phyloP scores from a whole-genome alignment of 768 basidiomycete genomes.

The Mycena alexandri region DNA sequence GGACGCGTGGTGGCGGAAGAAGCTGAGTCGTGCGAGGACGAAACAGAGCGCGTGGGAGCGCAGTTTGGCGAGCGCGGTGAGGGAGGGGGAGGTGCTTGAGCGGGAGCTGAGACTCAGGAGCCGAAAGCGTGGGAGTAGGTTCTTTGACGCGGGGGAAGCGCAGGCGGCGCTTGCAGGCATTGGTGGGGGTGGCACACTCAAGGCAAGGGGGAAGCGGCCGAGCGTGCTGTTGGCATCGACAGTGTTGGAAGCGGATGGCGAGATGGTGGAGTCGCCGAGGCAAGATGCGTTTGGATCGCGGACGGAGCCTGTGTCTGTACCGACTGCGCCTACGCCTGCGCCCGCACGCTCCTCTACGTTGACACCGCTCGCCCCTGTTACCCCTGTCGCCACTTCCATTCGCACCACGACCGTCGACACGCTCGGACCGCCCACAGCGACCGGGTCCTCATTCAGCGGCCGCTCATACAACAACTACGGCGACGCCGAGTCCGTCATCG shows the following conservation, averaged over 20 bases:
- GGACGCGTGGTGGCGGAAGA: constrained; percentile 83
- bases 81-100: constrained; percentile 88
- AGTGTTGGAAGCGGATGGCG: constrained; percentile 10
- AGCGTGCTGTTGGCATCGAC: constrained; percentile 26
- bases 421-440: constrained; percentile 30
- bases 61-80: constrained; percentile 86
- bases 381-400: constrained; percentile 2
- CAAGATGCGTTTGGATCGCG: not conserved
- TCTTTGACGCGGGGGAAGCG: constrained; percentile 56
- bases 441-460: constrained; percentile 24
- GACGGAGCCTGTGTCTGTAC: too few relatives aligned
- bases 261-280: constrained; percentile 26
- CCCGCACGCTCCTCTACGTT: not conserved
- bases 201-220: constrained; percentile 32
- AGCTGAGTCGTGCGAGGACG: constrained; percentile 73
- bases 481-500: constrained; percentile 42
- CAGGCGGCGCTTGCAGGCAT: constrained; percentile 39
- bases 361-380: constrained; percentile 17
- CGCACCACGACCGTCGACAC: constrained; percentile 36
- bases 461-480: constrained; percentile 30
- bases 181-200: constrained; percentile 40
- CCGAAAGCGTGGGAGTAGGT: constrained; percentile 69
- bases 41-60: constrained; percentile 88
- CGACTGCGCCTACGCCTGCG: constrained; percentile 1
- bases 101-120: constrained; percentile 76